Evolutionary conservation across 2,329 filamentous ascomycete species (phyloP), one percentile per base, ranked within the genome.

Genomic region (Dissoconium aciculare): DNA sequence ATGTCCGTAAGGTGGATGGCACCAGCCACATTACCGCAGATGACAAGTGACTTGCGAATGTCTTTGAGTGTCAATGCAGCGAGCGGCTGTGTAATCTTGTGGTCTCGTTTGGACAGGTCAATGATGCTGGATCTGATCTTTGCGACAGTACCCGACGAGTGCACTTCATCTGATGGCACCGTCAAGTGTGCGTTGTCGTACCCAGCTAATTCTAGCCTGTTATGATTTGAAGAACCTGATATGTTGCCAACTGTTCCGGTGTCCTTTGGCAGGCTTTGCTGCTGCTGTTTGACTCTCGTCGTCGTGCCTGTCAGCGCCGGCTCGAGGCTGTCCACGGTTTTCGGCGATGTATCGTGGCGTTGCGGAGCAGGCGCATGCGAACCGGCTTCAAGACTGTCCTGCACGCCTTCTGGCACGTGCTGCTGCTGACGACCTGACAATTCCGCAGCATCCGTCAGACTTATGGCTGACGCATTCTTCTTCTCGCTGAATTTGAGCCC

Each of bases 1-100:
- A 93, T 60, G 1, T 66, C 68, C 0, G 87, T 95, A 30, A 95
- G 69, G 50, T 95, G 87, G 5, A 78, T 74, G 0, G 89, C 72
- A 0, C 89, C 89, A 24, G 68, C 64, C 4, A 94, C 78, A 33
- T 72, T 70, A 0, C 85, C 84, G 23, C 77, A 79, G 10, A 94
- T 60, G 15, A 98, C 62, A 11, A 95, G 60, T 29, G 76, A 80
- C 26, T 69, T 58, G 15, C 64, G 62, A 37, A 93, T 70, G 42
- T 77, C 66, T 45, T 78, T 81, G 35, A 93, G 60, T 1, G 65
- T 67, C 19, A 79, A 54, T 15, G 72, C 77, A 3, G 81, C 75
- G 45, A 91, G 89, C 0, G 78, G 71, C 13, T 64, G 62, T 3
- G 67, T 23, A n/a, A n/a, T 8, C 8, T 23, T 23, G 19, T 8